Evolutionary conservation across 208 protist genomes (phyloP).

Genomic region (Leishmania gerbilli): DNA sequence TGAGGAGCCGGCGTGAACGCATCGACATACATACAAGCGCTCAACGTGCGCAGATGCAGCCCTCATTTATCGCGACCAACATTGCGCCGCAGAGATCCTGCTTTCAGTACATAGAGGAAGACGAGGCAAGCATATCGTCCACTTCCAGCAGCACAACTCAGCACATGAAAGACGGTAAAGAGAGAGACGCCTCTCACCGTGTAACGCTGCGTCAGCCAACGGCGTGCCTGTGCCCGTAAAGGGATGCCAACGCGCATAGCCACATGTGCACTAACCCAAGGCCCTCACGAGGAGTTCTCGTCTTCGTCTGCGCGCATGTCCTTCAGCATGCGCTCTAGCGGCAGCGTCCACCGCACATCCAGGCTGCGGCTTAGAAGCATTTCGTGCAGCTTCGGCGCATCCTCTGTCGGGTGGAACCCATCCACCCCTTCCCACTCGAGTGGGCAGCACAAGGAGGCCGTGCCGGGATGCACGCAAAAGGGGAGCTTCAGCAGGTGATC

Average conservation of each 20-base stretch:
- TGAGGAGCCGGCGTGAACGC: no score
- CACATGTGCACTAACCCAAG: not conserved
- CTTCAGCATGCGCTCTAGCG: conserved; percentile 64
- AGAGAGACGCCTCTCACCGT: not conserved
- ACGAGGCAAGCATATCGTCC: not conserved
- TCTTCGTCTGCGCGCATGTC: conserved; percentile 63
- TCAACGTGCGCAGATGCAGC: no score
- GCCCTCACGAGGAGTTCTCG: conserved; percentile 29
- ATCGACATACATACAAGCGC: no score
- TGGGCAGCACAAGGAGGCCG: conserved; percentile 84
- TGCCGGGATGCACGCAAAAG: conserved; percentile 97
- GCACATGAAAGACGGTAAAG: not conserved
- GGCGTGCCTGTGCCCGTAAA: not conserved
- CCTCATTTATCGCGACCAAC: not conserved
- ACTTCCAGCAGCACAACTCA: not conserved
- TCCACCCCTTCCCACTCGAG: conserved; percentile 72
- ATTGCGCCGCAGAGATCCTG: not conserved
- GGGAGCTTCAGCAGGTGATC: conserved; percentile 99
- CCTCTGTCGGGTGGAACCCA: conserved; percentile 62
- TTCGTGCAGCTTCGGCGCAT: conserved; percentile 72
- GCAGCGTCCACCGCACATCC: conserved; percentile 63
- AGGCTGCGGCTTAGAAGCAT: conserved; percentile 71
- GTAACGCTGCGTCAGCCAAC: not conserved
- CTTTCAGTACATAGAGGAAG: not conserved
- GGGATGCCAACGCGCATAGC: not conserved